A percentile compares a stretch with the other conserved stretches of the same genome.
Conservation (phyloP, 2,329 filamentous ascomycete genomes). For the Diaporthe ampelina region DNA sequence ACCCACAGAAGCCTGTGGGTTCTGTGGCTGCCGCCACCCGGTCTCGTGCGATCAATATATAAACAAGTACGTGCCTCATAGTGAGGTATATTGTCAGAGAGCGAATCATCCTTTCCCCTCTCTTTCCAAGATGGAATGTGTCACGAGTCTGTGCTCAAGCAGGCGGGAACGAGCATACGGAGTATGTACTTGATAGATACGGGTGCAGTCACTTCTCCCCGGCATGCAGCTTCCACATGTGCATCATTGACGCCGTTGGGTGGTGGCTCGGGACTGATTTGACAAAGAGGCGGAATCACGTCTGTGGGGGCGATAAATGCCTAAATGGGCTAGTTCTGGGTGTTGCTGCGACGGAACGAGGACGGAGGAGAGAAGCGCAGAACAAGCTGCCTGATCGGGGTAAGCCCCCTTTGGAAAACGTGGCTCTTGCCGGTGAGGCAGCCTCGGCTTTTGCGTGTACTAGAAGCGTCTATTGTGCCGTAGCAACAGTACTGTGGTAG, state of each 20-base stretch:
- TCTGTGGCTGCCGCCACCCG: constrained; percentile 14
- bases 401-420: constrained; percentile 23
- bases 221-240: constrained; percentile 2
- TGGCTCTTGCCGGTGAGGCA: constrained; percentile 25
- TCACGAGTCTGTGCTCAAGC: not conserved
- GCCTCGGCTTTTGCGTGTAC: constrained; percentile 20
- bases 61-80: not conserved
- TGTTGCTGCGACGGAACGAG: not conserved
- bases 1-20: not conserved
- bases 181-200: not conserved
- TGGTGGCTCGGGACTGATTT: not conserved
- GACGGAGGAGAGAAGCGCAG: not conserved
- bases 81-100: not conserved
- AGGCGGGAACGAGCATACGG: not conserved
- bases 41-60: not conserved
- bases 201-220: not conserved
- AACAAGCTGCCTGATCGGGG: not conserved
- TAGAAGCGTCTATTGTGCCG: not conserved
- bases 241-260: not conserved
- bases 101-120: not conserved
- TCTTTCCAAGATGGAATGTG: not conserved
- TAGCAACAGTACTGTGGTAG: not conserved
- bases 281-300: not conserved
- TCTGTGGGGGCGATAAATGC: constrained; percentile 8
- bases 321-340: not conserved